Percentiles rank a stretch among this genome's conserved stretches.
Conservation (phyloP, 2,329 filamentous ascomycete genomes). For the Kalmusia sp. region DNA sequence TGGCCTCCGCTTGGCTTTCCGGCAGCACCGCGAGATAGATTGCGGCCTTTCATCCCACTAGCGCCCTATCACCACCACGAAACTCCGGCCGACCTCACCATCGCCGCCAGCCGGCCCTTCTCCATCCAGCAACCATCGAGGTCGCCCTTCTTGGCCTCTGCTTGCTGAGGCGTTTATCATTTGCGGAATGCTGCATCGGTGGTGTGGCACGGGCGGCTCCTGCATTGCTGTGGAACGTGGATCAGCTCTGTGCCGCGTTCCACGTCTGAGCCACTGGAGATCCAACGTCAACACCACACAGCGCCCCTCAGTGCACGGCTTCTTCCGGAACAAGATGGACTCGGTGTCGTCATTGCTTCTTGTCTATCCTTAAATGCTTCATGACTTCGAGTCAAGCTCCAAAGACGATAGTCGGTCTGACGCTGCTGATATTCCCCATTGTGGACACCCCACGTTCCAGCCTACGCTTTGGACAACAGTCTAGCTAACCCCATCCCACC, state of each 20-base stretch:
- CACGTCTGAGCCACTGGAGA: slow-evolving; percentile 31
- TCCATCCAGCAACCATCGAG: neutral
- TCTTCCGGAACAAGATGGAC: neutral
- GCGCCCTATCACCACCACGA: slow-evolving; percentile 1
- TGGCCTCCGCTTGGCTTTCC: slow-evolving; percentile 9
- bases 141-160: neutral
- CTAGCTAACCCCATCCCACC: neutral
- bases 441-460: neutral
- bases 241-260: slow-evolving; percentile 30
- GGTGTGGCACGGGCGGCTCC: slow-evolving; percentile 24
- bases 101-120: neutral
- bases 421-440: neutral
- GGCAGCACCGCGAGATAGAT: slow-evolving; percentile 25
- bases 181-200: neutral
- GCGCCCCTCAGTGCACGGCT: neutral
- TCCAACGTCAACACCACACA: slow-evolving; percentile 12
- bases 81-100: neutral
- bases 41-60: slow-evolving; percentile 16
- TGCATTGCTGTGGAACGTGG: slow-evolving; percentile 13
- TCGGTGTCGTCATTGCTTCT: neutral
- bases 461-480: neutral
- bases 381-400: neutral
- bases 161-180: neutral
- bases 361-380: neutral
- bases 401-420: neutral